phyloP scores from a whole-genome alignment of 2,329 filamentous ascomycete species.

The Alternaria ethzedia region DNA sequence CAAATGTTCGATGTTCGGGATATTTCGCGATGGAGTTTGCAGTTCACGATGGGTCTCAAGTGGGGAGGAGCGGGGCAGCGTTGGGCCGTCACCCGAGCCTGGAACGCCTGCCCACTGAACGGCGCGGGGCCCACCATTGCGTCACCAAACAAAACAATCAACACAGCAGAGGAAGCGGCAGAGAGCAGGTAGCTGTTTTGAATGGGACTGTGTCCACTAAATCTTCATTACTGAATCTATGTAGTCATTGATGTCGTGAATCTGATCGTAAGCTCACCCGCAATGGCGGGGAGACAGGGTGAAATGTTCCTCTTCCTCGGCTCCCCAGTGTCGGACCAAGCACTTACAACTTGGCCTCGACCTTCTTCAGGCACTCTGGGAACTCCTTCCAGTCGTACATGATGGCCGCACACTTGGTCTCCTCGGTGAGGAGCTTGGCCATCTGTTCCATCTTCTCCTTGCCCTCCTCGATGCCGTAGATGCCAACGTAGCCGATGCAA shows the following conservation, averaged over 20 bases:
- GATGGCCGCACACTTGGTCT: conserved; percentile 56
- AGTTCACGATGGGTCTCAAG: neutral
- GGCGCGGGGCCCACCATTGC: conserved; percentile 9
- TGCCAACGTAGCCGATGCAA: conserved; percentile 84
- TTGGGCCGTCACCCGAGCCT: conserved; percentile 9
- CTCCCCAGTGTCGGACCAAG: conserved; percentile 1
- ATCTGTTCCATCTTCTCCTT: conserved; percentile 55
- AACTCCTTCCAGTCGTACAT: conserved; percentile 63
- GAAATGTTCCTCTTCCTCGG: conserved; percentile 12
- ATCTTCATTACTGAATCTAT: conserved; percentile 13
- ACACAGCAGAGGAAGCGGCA: neutral
- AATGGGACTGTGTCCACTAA: conserved; percentile 2
- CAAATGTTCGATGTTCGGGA: neutral
- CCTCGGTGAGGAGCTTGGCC: conserved; percentile 56
- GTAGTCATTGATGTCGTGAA: conserved; percentile 21
- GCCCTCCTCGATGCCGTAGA: conserved; percentile 54
- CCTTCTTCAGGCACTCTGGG: conserved; percentile 56
- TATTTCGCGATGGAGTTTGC: neutral
- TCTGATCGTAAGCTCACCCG: conserved; percentile 27
- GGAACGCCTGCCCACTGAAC: conserved; percentile 2
- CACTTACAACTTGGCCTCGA: conserved; percentile 50
- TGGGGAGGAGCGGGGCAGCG: conserved; percentile 9
- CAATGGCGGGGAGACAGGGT: conserved; percentile 17
- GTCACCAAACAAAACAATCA: conserved; percentile 9
- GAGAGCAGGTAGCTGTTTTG: neutral